Evolutionary conservation across 192 early-diverging fungal species (phyloP), one percentile per base, ranked within the genome.

Genomic region (Podila epicladia): DNA sequence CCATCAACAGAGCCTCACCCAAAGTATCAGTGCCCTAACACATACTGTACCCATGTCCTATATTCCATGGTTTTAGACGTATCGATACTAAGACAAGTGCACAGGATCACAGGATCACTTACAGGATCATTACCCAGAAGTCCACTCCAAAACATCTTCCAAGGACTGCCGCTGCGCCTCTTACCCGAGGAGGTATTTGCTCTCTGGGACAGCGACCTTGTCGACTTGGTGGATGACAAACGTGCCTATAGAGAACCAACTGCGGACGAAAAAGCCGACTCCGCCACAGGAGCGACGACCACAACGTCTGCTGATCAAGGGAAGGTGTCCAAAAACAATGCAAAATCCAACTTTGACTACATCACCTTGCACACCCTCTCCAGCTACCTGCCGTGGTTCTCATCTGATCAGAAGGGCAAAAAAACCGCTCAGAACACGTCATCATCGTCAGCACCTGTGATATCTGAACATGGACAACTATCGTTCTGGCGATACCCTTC

Each of bases 101-200:
- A 89, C 58, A 84, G 87, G 29, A 89, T 95, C 26, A 85, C 93
- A 17, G 94, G 94, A 9, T 85, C 92, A 0, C 76, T 95, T 17
- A 82, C 90, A 8, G 95, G 93, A 5, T 89, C 88, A 15, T 83
- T 95, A 2, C 91, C 93, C 9, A 71, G 85, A 15, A 87, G 86
- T 63, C 92, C 95, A 0, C 73, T 91, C 68, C 95, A 96, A 79
- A 96, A 94, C 82, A 86, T 84, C 19, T 94, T 91, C 73, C 91
- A 90, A 71, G 90, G 89, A 0, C 77, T 96, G 24, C 95, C 95
- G 1, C 79, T 95, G 3, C 38, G 87, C 9, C 82, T 96, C n/a
- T 68, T 93, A 29, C 90, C 90, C 17, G 95, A 95, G 62, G 94
- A 95, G 66, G 85, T 92, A 0, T 86, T 87, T 8, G 61, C 93